Conservation (phyloP, 441 rosid species). For the Capsella rubella region DNA sequence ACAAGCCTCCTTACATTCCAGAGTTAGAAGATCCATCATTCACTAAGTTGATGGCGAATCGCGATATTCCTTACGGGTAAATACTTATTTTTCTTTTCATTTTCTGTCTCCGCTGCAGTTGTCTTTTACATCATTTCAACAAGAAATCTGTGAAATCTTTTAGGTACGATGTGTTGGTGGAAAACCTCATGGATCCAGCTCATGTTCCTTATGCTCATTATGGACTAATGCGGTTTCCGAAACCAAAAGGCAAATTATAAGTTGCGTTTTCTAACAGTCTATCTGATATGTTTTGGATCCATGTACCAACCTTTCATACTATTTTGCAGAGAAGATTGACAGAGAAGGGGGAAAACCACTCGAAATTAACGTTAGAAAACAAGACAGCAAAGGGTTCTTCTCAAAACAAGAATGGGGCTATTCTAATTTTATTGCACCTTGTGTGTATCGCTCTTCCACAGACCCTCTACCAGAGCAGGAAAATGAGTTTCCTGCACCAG, state of each 20-base stretch:
- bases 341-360: slow-evolving; percentile 94
- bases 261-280: slow-evolving; percentile 3
- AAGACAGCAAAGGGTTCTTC: slow-evolving; percentile 58
- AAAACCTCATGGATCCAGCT: slow-evolving; percentile 96
- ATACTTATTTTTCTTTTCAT: not conserved
- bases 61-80: slow-evolving; percentile 89
- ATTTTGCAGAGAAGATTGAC: slow-evolving; percentile 64
- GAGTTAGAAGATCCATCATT: slow-evolving; percentile 84
- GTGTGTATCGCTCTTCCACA: slow-evolving; percentile 60
- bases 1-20: slow-evolving; percentile 77
- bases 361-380: slow-evolving; percentile 56
- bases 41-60: slow-evolving; percentile 59
- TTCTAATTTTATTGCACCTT: slow-evolving; percentile 73
- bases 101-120: not conserved
- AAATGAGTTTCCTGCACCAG: slow-evolving; percentile 51
- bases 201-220: slow-evolving; percentile 96
- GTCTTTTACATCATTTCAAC: not conserved
- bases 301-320: slow-evolving; percentile 15
- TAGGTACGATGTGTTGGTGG: slow-evolving; percentile 87
- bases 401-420: slow-evolving; percentile 68
- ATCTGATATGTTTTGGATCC: not conserved
- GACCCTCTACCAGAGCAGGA: slow-evolving; percentile 50
- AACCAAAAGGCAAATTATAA: slow-evolving; percentile 50
- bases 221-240: slow-evolving; percentile 61
- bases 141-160: slow-evolving; percentile 38